Base-by-base conservation (phyloP, 2,329 filamentous ascomycete species). In the Paramyrothecium roridum region DNA sequence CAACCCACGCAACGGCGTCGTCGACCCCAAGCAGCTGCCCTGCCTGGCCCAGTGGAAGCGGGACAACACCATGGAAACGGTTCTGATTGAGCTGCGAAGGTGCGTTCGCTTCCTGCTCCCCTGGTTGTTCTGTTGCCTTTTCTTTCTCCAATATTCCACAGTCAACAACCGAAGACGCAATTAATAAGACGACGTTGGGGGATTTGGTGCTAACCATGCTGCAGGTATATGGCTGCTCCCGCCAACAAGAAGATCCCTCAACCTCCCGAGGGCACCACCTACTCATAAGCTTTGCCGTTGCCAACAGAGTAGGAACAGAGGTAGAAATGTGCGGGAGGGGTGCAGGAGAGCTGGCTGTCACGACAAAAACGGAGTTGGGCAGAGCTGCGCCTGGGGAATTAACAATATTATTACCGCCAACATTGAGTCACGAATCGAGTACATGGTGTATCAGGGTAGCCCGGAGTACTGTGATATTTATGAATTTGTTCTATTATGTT, bases 181-280 rank as follows among this genome's bases (percentile, higher is more conserved):
- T n/a, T n/a, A n/a, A n/a, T n/a, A n/a, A n/a, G n/a, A n/a, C n/a
- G n/a, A 16, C 26, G 12, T 30, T 33, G 48, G 10, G 21, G 17
- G 21, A 13, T 37, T 26, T 11, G 20, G 26, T 8, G 13, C 49
- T 51, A 20, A 51, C 20, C 26, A 26, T 17, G 10, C n/a, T 50
- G 34, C 57, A 96, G 93, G 74, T 96, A 90, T 72, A 98, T 99
- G 95, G 93, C 93, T 30, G 84, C 93, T 57, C 87, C 90, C 23
- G 82, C 86, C 63, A 89, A 98, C 78, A 97, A 97, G 84, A 98
- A 98, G 77, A 85, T 97, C 30, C 89, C 91, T 13, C 95, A 99
- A 73, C 95, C 95, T 45, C 84, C 90, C 3, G 95, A 99, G 77
- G 93, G 92, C 56, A 86, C 89, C 51, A 79, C 70, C 20, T 77